These are phyloP conservation scores for Rubia yunnanensis DNA, from an alignment of 257 asterid species.

Conservation along the genomic window DNA sequence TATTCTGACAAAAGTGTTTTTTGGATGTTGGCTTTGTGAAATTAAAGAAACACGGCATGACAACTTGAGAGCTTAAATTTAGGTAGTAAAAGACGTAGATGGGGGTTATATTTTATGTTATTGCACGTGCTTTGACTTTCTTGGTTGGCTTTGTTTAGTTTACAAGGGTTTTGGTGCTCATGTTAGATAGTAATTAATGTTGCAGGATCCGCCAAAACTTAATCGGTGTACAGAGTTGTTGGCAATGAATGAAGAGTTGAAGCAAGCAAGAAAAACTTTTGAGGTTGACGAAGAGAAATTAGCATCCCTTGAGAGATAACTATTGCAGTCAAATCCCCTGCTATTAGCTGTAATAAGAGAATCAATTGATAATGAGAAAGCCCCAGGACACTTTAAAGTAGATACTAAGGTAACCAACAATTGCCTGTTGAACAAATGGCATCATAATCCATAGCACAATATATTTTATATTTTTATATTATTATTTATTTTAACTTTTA, in stretches of 20 bases:
- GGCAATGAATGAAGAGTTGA: conserved; percentile 83
- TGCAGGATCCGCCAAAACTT: conserved; percentile 73
- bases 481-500: too few relatives aligned
- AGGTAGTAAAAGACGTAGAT: background rate
- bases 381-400: background rate
- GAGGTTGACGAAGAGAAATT: conserved; percentile 83
- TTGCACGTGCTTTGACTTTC: background rate
- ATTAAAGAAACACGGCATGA: background rate
- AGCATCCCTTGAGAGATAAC: conserved; percentile 43
- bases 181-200: background rate
- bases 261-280: conserved; percentile 82
- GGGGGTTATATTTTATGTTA: background rate
- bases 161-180: background rate
- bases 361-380: background rate
- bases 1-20: background rate
- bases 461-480: too few relatives aligned
- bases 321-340: background rate
- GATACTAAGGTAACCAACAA: too few relatives aligned
- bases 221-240: conserved; percentile 73
- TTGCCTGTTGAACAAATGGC: too few relatives aligned
- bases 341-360: background rate
- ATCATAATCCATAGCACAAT: too few relatives aligned
- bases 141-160: background rate
- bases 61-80: background rate
- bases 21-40: background rate